Conservation (phyloP, 495 filamentous ascomycete genomes). For the Geoglossum glabrum region DNA sequence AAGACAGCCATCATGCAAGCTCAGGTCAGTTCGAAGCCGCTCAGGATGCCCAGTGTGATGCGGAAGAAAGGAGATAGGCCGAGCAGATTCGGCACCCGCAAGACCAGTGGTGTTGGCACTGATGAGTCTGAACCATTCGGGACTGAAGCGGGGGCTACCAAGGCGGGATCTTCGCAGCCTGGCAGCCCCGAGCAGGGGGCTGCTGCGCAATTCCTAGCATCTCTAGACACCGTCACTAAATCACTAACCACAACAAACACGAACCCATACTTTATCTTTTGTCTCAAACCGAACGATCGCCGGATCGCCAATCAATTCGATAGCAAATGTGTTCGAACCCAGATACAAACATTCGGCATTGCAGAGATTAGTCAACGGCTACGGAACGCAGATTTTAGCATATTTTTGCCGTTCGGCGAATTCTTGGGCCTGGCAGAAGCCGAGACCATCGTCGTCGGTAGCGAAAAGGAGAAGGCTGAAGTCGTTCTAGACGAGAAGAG, state of each 20-base stretch:
- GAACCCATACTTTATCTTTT: slow-evolving; percentile 92
- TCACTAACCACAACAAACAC: slow-evolving; percentile 60
- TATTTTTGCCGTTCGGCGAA: slow-evolving; percentile 90
- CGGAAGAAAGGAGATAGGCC: slow-evolving; percentile 40
- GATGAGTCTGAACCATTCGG: not conserved
- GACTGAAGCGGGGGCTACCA: not conserved
- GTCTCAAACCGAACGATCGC: slow-evolving; percentile 90
- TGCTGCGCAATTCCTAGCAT: slow-evolving; percentile 75
- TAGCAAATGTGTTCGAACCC: slow-evolving; percentile 88
- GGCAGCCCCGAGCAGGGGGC: slow-evolving; percentile 47
- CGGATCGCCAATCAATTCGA: slow-evolving; percentile 97
- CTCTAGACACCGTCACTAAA: slow-evolving; percentile 72
- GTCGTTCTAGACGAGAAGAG: slow-evolving; percentile 69
- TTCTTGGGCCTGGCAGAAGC: slow-evolving; percentile 78
- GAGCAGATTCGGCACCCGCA: slow-evolving; percentile 19
- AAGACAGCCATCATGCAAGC: slow-evolving; percentile 85
- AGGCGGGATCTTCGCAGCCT: not conserved
- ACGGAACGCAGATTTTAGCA: slow-evolving; percentile 79
- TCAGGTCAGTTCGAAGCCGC: slow-evolving; percentile 81
- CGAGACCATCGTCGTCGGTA: slow-evolving; percentile 67
- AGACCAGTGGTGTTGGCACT: not conserved
- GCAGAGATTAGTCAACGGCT: slow-evolving; percentile 89
- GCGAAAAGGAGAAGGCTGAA: slow-evolving; percentile 83
- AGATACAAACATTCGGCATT: slow-evolving; percentile 89
- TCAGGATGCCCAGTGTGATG: slow-evolving; percentile 70